These are phyloP conservation scores for Colletotrichum musicola DNA, from an alignment of 2,329 filamentous ascomycete species.

Conservation along the genomic window DNA sequence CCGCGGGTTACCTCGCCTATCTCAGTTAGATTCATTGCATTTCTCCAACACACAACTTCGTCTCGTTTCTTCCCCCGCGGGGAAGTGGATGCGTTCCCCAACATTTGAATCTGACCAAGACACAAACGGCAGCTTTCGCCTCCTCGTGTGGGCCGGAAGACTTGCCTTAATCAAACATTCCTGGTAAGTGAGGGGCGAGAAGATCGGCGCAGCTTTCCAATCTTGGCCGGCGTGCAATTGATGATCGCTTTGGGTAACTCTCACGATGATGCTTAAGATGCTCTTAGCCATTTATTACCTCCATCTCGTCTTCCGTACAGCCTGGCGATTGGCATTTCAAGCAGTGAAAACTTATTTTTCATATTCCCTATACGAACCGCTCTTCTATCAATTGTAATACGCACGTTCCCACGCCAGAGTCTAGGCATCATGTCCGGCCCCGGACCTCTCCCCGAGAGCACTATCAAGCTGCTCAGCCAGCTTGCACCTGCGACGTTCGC, in stretches of 20 bases:
- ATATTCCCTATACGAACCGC: too few species aligned
- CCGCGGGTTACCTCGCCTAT: slow-evolving; percentile 32
- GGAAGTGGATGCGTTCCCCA: slow-evolving; percentile 34
- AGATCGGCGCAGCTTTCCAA: neutral
- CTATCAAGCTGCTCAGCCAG: slow-evolving; percentile 35
- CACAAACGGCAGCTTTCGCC: neutral
- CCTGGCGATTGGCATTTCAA: too few species aligned
- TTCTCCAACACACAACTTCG: neutral
- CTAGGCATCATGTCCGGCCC: slow-evolving; percentile 14
- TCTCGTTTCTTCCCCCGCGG: slow-evolving; percentile 25
- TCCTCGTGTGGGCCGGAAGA: neutral
- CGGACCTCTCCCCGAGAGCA: slow-evolving; percentile 30
- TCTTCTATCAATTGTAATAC: neutral
- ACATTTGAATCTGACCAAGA: neutral
- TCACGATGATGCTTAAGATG: neutral
- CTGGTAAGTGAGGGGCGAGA: neutral
- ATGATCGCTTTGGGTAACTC: slow-evolving; percentile 1
- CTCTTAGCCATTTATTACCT: slow-evolving; percentile 16
- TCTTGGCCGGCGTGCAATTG: neutral
- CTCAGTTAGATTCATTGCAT: neutral
- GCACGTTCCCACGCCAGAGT: neutral
- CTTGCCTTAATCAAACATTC: slow-evolving; percentile 8
- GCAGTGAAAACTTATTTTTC: too few species aligned
- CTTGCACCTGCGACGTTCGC: slow-evolving; percentile 42
- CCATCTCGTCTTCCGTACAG: neutral